Percentiles rank a stretch among this genome's conserved stretches.
Conservation (phyloP, 1,284 basidiomycete species). For the Irpex lacteus region DNA sequence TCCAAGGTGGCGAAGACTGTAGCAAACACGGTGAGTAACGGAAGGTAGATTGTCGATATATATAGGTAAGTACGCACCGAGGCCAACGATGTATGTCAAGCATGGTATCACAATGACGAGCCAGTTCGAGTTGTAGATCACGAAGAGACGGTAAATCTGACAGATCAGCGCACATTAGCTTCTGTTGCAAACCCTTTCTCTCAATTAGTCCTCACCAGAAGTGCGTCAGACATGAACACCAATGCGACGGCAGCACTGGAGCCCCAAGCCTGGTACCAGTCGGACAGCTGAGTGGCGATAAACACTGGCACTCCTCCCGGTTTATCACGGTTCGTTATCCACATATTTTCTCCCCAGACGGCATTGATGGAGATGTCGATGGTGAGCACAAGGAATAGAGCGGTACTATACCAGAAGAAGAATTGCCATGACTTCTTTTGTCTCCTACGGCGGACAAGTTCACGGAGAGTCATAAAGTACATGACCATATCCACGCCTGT, state of each 20-base stretch:
- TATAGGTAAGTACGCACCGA: constrained; percentile 8
- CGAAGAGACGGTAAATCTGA: constrained; percentile 20
- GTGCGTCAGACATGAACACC: constrained; percentile 16
- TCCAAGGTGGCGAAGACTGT: constrained; percentile 17
- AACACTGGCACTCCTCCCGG: constrained; percentile 15
- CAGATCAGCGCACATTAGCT: neutral
- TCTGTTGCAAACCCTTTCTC: neutral
- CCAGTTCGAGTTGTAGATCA: constrained; percentile 16
- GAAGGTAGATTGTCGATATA: neutral
- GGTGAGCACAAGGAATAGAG: constrained; percentile 17
- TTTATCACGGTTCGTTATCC: constrained; percentile 11
- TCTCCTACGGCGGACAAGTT: constrained; percentile 12
- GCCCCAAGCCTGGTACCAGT: constrained; percentile 20
- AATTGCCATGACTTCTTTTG: constrained; percentile 7
- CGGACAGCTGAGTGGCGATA: constrained; percentile 11
- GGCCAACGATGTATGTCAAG: constrained; percentile 18
- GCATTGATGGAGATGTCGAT: constrained; percentile 19
- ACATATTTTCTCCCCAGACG: constrained; percentile 19
- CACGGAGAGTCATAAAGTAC: constrained; percentile 19
- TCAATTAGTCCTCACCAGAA: constrained; percentile 12
- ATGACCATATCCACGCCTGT: constrained; percentile 24
- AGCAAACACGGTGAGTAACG: neutral
- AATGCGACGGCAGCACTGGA: constrained; percentile 15
- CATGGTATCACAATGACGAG: constrained; percentile 17
- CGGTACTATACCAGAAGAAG: constrained; percentile 15